Percentiles rank a stretch among this genome's conserved stretches.
phyloP scores from a whole-genome alignment of 148 eudicot genomes.

The Nyssa sinensis region DNA sequence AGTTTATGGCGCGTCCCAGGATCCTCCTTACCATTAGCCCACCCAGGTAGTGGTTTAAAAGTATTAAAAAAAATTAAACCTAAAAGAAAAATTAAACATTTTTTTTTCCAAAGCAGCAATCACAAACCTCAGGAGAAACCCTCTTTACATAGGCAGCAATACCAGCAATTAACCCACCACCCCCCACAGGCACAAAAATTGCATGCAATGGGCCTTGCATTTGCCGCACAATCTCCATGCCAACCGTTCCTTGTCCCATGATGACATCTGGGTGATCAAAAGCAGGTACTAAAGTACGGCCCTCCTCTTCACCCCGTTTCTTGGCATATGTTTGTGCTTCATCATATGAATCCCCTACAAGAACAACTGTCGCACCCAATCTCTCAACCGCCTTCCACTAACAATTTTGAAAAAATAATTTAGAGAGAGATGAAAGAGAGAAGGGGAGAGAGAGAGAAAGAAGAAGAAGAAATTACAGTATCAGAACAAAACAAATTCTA shows the following conservation, averaged over 20 bases:
- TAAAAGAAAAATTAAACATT: not conserved
- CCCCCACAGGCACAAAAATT: slow-evolving; percentile 94
- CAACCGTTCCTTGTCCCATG: slow-evolving; percentile 89
- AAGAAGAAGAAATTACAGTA: not conserved
- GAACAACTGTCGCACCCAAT: slow-evolving; percentile 92
- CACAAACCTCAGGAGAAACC: slow-evolving; percentile 77
- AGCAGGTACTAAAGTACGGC: slow-evolving; percentile 88
- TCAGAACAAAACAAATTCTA: slow-evolving; percentile 1
- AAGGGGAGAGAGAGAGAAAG: too few species aligned
- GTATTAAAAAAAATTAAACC: not conserved
- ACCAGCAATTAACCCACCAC: slow-evolving; percentile 97
- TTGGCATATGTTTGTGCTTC: slow-evolving; percentile 92
- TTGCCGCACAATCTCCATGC: slow-evolving; percentile 93
- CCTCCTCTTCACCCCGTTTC: slow-evolving; percentile 64
- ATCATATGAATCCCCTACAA: slow-evolving; percentile 90
- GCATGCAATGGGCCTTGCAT: slow-evolving; percentile 71
- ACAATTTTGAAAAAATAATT: not conserved
- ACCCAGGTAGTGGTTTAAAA: too few species aligned
- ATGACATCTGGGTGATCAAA: slow-evolving; percentile 96
- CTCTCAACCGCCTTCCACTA: slow-evolving; percentile 95
- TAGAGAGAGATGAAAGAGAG: not conserved
- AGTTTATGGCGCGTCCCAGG: too few species aligned
- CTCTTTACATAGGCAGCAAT: slow-evolving; percentile 94
- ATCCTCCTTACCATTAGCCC: too few species aligned
- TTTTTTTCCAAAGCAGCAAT: not conserved